Evolutionary conservation across 106 monocot genomes (phyloP).

Genomic region (Dendrobium nobile): DNA sequence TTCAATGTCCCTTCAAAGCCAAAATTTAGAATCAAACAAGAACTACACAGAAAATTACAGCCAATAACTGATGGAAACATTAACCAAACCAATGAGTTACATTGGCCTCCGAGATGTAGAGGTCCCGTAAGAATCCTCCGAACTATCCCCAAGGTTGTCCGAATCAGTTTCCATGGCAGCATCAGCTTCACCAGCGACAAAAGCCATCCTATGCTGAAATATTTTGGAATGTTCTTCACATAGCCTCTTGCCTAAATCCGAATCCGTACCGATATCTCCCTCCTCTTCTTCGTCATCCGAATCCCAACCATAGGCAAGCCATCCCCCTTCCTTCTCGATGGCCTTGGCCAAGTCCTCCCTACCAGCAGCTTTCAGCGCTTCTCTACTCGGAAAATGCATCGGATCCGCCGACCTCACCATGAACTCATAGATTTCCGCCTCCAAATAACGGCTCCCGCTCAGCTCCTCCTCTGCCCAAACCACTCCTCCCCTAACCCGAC

Average conservation of each 20-base stretch:
- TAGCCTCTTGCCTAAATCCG: neutral
- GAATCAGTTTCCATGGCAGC: neutral
- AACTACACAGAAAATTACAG: neutral
- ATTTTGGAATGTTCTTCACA: neutral
- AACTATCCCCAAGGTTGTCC: neutral
- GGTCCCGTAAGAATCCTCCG: conserved; percentile 4
- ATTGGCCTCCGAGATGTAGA: conserved; percentile 30
- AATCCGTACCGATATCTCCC: neutral
- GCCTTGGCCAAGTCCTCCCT: conserved; percentile 58
- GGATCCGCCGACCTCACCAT: conserved; percentile 65
- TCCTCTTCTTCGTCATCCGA: conserved; percentile 7
- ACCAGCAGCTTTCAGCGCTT: conserved; percentile 55
- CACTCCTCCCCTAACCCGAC: neutral
- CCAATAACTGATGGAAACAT: neutral
- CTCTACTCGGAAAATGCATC: conserved; percentile 37
- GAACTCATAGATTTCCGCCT: conserved; percentile 70
- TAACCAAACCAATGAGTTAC: conserved; percentile 3
- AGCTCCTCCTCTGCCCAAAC: neutral
- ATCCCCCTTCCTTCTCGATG: conserved; percentile 45
- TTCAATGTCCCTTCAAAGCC: conserved; percentile 15
- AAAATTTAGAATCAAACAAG: neutral
- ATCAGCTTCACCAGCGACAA: neutral
- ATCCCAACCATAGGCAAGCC: conserved; percentile 48
- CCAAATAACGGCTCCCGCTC: conserved; percentile 19
- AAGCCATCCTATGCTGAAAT: neutral